phyloP scores from a whole-genome alignment of 1,284 basidiomycete species.

The Sporisorium scitamineum region DNA sequence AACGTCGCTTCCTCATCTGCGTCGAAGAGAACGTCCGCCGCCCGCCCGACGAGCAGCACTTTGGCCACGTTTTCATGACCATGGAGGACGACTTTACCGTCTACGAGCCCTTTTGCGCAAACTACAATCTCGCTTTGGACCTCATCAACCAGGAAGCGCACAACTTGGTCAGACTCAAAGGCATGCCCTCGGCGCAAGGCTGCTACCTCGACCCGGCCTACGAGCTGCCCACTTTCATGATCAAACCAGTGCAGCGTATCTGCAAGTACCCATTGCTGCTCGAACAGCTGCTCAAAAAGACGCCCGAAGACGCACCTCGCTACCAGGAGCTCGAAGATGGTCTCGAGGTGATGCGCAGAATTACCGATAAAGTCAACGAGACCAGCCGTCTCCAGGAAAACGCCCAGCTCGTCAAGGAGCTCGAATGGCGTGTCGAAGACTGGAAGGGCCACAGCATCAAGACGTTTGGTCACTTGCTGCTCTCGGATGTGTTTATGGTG shows the following conservation, averaged over 20 bases:
- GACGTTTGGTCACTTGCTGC: conserved; percentile 90
- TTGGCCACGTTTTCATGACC: conserved; percentile 73
- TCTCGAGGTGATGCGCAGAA: conserved; percentile 86
- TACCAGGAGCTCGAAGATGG: conserved; percentile 86
- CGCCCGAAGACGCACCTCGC: conserved; percentile 53
- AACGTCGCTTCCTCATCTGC: conserved; percentile 93
- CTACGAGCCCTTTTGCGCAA: conserved; percentile 98
- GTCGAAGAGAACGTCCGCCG: conserved; percentile 75
- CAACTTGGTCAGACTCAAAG: conserved; percentile 52
- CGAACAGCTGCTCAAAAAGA: conserved; percentile 76
- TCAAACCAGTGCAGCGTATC: conserved; percentile 82
- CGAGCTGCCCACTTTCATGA: conserved; percentile 87
- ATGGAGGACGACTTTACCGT: conserved; percentile 78
- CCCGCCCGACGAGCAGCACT: conserved; percentile 75
- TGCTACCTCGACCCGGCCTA: conserved; percentile 71
- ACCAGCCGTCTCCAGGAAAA: conserved; percentile 86
- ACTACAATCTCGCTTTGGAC: conserved; percentile 78
- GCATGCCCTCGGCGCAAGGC: conserved; percentile 58
- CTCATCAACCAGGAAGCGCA: conserved; percentile 75
- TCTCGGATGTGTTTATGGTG: conserved; percentile 95
- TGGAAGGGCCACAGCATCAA: conserved; percentile 98
- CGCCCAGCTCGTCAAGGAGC: conserved; percentile 84
- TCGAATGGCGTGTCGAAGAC: conserved; percentile 92
- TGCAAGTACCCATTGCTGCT: conserved; percentile 81
- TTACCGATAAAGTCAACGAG: conserved; percentile 96